Conservation (phyloP, 169 alveolate species). For the Plasmodium ovale region DNA sequence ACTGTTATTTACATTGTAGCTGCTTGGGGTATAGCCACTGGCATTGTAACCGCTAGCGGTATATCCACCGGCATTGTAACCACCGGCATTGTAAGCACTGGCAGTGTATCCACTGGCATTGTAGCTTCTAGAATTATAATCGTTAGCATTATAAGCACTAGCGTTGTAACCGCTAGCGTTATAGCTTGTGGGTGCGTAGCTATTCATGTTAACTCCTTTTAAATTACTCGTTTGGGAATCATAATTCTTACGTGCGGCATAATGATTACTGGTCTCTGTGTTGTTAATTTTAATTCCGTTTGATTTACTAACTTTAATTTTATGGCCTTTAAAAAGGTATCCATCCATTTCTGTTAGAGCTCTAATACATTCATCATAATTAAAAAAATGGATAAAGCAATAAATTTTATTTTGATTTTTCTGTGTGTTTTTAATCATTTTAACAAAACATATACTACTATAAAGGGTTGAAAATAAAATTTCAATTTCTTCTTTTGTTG, state of each 20-base stretch:
- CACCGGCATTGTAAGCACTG: neutral
- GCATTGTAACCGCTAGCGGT: neutral
- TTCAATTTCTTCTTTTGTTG: slow-evolving; percentile 74
- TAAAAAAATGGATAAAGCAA: slow-evolving; percentile 72
- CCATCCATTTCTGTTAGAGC: slow-evolving; percentile 74
- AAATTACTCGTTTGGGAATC: slow-evolving; percentile 3
- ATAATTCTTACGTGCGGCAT: slow-evolving; percentile 21
- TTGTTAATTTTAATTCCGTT: slow-evolving; percentile 32
- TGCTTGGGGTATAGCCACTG: neutral
- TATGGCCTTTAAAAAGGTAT: slow-evolving; percentile 51
- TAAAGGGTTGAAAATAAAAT: slow-evolving; percentile 29
- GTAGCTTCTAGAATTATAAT: neutral
- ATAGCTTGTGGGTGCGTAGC: slow-evolving; percentile 6
- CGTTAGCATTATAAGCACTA: neutral
- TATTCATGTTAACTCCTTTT: slow-evolving; percentile 15
- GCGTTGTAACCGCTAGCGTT: neutral
- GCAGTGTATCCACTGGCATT: neutral
- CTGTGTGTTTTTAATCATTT: slow-evolving; percentile 49
- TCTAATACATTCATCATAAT: slow-evolving; percentile 61
- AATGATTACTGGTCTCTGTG: slow-evolving; percentile 11
- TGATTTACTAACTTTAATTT: slow-evolving; percentile 67
- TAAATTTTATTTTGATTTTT: slow-evolving; percentile 62
- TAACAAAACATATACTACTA: slow-evolving; percentile 65
- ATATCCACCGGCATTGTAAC: neutral
- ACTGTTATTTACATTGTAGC: neutral